Evolutionary conservation across 176 grass and related monocot genomes (phyloP), one percentile per base, ranked within the genome.

Genomic region (Oryza longistaminata): DNA sequence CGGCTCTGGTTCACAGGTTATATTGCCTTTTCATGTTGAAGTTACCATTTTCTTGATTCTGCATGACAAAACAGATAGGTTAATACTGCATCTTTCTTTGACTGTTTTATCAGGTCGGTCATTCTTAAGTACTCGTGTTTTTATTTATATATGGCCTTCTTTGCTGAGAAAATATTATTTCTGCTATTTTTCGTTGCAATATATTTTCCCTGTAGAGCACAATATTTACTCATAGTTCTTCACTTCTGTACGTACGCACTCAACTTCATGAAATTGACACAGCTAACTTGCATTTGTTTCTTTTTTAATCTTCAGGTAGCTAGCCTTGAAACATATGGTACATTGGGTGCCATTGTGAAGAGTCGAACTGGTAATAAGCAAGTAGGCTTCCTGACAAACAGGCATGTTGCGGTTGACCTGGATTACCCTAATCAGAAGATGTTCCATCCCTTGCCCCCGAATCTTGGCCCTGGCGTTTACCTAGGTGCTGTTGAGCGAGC

Each of bases 371-470:
- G 96, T 45, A 98, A 94, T 82, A 94, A 92, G 40, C 96, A 96
- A 93, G 91, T 96, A 60, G 96, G 96, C 11, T 98, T 98, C 83
- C 75, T 98, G 70, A 98, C 96, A 0, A 98, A 98, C 7, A 87
- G 93, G 7, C 96, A 98, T 90, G 96, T 96, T 33, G 93, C 96
- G 3, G 96, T 98, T 72, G 96, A 98, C 87, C 85, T 96, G 70
- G 96, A 98, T 82, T 98, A 96, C 76, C 96, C 96, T 85, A 98
- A 96, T 74, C 96, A 98, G 77, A 98, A 98, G 81, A 98, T 98
- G 96, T 98, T 98, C 92, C 96, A 98, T 87, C 96, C 96, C 15
- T 87, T 98, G 80, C 96, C 96, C 49, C 93, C 96, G 44, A 98
- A 98, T 85, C 96, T 98, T 68, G 96, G 96, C 17, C 96, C 93